A percentile compares a stretch with the other conserved stretches of the same genome.
phyloP scores from a whole-genome alignment of 805 yeast species.

The Blastobotrys peoriensis region DNA sequence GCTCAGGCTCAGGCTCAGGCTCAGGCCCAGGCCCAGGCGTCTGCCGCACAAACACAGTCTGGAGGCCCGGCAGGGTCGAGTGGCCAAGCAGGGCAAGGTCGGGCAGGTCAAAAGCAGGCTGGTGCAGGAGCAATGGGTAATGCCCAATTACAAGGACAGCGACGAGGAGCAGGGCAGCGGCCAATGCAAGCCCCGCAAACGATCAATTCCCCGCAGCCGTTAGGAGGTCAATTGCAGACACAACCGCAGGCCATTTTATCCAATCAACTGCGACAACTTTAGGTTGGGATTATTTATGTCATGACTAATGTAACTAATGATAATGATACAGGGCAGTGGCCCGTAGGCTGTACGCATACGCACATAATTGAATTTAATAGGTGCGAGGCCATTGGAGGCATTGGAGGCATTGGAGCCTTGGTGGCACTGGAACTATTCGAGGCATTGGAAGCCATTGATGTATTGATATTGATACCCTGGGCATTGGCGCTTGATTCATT shows the following conservation, averaged over 20 bases:
- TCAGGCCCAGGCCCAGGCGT: conserved; percentile 13
- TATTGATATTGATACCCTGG: too few species aligned
- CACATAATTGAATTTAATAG: too few species aligned
- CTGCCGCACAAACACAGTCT: neutral
- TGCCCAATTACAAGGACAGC: neutral
- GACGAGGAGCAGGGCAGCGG: neutral
- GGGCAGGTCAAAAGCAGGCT: neutral
- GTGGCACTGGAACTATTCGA: too few species aligned
- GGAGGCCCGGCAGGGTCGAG: neutral
- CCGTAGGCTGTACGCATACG: too few species aligned
- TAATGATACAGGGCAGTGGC: too few species aligned
- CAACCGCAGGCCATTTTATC: neutral
- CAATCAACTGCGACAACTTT: neutral
- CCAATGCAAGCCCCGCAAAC: neutral
- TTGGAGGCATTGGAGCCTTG: too few species aligned
- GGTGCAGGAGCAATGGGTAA: neutral
- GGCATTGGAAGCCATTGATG: too few species aligned
- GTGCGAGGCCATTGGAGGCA: too few species aligned
- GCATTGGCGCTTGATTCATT: too few species aligned
- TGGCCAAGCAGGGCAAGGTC: neutral
- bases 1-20: conserved; percentile 15
- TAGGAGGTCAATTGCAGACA: neutral
- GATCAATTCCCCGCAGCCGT: neutral
- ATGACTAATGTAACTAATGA: too few species aligned
- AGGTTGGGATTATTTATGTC: too few species aligned